phyloP scores from a whole-genome alignment of 106 monocot species.

The Dendrobium officinale region DNA sequence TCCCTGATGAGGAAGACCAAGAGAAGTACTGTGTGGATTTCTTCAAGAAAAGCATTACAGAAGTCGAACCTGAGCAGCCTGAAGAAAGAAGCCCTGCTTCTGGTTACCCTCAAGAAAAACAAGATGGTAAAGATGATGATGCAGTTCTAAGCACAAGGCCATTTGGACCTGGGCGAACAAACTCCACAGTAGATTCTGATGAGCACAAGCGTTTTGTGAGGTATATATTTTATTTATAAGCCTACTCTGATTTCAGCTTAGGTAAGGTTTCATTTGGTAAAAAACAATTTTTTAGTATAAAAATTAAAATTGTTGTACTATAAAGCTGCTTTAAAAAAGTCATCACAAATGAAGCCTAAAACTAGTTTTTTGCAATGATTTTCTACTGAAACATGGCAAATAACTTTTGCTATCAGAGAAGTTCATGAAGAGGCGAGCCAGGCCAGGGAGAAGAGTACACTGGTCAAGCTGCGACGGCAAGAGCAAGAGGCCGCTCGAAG shows the following conservation, averaged over 20 bases:
- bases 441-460: constrained; percentile 62
- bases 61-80: constrained; percentile 24
- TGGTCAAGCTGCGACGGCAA: constrained; percentile 59
- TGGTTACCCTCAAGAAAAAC: constrained; percentile 6
- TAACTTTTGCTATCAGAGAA: constrained; percentile 46
- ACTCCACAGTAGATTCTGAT: constrained; percentile 41
- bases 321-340: too few relatives aligned
- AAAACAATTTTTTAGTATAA: too few relatives aligned
- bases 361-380: neutral
- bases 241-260: neutral
- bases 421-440: constrained; percentile 86
- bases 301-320: too few relatives aligned
- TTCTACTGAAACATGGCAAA: neutral
- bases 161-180: constrained; percentile 42
- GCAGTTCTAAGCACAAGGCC: constrained; percentile 19
- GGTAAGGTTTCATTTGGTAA: too few relatives aligned
- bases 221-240: constrained; percentile 22
- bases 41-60: constrained; percentile 55
- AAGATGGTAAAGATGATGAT: constrained; percentile 36
- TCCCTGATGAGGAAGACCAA: constrained; percentile 84
- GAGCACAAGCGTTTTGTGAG: constrained; percentile 88
- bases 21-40: constrained; percentile 97
- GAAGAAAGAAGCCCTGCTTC: constrained; percentile 3
- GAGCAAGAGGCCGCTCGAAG: constrained; percentile 71
- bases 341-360: too few relatives aligned